phyloP scores from a whole-genome alignment of 495 filamentous ascomycete genomes.

The Trichoderma asperelloides region DNA sequence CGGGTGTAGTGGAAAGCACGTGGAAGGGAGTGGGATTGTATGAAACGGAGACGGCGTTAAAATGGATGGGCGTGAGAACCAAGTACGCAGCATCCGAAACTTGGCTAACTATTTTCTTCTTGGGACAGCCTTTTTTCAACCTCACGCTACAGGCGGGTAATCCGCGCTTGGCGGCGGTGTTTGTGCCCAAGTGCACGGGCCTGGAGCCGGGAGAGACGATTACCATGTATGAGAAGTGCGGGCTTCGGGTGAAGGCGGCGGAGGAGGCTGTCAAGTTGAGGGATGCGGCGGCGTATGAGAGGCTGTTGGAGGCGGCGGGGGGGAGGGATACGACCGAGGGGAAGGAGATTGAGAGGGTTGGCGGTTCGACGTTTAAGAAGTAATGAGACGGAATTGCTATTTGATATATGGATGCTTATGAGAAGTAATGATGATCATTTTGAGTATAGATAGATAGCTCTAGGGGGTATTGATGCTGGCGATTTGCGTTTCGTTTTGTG shows the following conservation, averaged over 20 bases:
- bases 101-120: conserved; percentile 15
- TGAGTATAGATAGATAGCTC: not conserved
- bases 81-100: not conserved
- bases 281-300: conserved; percentile 53
- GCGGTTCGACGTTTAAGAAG: conserved; percentile 34
- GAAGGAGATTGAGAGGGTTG: conserved; percentile 38
- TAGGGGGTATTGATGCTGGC: not conserved
- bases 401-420: not conserved
- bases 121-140: conserved; percentile 75
- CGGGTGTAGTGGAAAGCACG: not conserved
- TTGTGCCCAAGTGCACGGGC: conserved; percentile 75
- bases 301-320: conserved; percentile 37
- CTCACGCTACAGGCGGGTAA: conserved; percentile 84
- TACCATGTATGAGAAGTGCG: conserved; percentile 95
- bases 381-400: conserved; percentile 12
- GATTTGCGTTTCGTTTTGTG: too few species aligned
- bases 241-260: conserved; percentile 78
- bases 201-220: conserved; percentile 55
- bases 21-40: not conserved
- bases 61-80: too few species aligned
- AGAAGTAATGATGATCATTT: not conserved
- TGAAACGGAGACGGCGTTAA: not conserved
- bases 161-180: conserved; percentile 69
- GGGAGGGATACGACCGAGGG: conserved; percentile 33
- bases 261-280: conserved; percentile 83